These are phyloP conservation scores for Phoma sp. DNA, from an alignment of 2,329 filamentous ascomycete genomes.

Conservation along the genomic window DNA sequence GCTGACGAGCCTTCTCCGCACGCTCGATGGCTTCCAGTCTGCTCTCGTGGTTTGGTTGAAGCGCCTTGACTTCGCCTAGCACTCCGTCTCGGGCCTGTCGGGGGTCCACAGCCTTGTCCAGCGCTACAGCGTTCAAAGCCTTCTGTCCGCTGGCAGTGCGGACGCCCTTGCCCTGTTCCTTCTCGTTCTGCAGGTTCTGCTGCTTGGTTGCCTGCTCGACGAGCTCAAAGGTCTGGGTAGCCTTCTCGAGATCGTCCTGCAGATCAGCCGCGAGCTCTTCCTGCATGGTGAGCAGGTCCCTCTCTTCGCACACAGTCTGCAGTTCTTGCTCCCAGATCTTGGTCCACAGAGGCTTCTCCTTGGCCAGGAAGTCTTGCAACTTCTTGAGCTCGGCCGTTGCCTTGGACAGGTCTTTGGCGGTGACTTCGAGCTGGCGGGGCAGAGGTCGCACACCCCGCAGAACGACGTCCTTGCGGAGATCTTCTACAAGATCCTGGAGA, in stretches of 20 bases:
- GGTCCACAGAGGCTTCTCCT: slow-evolving; percentile 95
- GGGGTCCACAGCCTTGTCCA: slow-evolving; percentile 68
- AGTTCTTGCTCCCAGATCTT: slow-evolving; percentile 99
- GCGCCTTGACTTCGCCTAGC: slow-evolving; percentile 87
- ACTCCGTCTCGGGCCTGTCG: slow-evolving; percentile 87
- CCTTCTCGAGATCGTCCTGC: slow-evolving; percentile 93
- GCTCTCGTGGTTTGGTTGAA: slow-evolving; percentile 93
- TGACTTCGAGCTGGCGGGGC: slow-evolving; percentile 85
- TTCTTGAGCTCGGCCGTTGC: slow-evolving; percentile 88
- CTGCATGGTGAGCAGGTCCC: slow-evolving; percentile 93
- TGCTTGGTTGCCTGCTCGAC: slow-evolving; percentile 99
- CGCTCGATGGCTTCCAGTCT: slow-evolving; percentile 94
- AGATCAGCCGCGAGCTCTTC: slow-evolving; percentile 93
- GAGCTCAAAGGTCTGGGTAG: slow-evolving; percentile 87
- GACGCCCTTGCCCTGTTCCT: slow-evolving; percentile 55
- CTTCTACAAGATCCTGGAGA: slow-evolving; percentile 95
- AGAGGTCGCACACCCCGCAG: slow-evolving; percentile 88
- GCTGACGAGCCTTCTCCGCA: slow-evolving; percentile 89
- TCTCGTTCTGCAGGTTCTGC: slow-evolving; percentile 78
- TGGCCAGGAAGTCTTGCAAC: slow-evolving; percentile 89
- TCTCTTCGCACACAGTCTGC: slow-evolving; percentile 92
- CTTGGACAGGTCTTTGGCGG: slow-evolving; percentile 83
- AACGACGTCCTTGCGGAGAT: slow-evolving; percentile 96
- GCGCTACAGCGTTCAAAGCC: slow-evolving; percentile 41
- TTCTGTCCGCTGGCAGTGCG: slow-evolving; percentile 58